phyloP scores from a whole-genome alignment of 2,329 filamentous ascomycete genomes.

The Ilyonectria destructans region DNA sequence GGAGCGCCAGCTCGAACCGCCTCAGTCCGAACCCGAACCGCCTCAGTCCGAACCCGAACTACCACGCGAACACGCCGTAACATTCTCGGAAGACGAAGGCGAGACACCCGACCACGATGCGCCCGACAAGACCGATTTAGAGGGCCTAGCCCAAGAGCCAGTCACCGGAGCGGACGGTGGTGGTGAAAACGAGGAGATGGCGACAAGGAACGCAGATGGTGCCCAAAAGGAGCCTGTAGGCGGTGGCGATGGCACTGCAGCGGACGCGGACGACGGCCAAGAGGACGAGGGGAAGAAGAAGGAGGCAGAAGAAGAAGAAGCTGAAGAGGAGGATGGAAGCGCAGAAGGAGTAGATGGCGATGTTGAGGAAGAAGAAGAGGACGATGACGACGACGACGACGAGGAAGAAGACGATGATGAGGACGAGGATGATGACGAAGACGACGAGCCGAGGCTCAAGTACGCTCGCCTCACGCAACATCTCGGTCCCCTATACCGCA shows the following conservation, averaged over 20 bases:
- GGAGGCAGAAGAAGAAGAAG: constrained; percentile 41
- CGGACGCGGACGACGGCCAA: constrained; percentile 30
- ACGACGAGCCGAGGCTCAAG: constrained; percentile 95
- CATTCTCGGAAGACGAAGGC: constrained; percentile 19
- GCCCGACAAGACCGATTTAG: not conserved
- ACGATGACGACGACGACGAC: constrained; percentile 51
- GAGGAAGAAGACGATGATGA: constrained; percentile 67
- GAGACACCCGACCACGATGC: constrained; percentile 22
- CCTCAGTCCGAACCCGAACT: constrained; percentile 40
- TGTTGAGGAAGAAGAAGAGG: constrained; percentile 43
- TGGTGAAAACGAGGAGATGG: constrained; percentile 54
- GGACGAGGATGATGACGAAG: constrained; percentile 83
- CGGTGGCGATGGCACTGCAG: constrained; percentile 6
- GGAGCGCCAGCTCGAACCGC: constrained; percentile 38
- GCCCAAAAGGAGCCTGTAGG: not conserved
- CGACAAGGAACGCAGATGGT: constrained; percentile 61
- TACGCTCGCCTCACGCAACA: constrained; percentile 90
- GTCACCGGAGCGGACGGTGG: not conserved
- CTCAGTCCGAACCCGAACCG: constrained; percentile 40
- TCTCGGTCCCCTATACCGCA: constrained; percentile 87
- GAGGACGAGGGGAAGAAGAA: constrained; percentile 37
- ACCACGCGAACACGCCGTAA: constrained; percentile 33
- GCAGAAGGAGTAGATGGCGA: constrained; percentile 41
- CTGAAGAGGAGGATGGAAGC: constrained; percentile 37
- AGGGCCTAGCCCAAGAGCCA: not conserved